phyloP scores from a whole-genome alignment of 306 rosid species.

The Chamaecrista fasciculata region DNA sequence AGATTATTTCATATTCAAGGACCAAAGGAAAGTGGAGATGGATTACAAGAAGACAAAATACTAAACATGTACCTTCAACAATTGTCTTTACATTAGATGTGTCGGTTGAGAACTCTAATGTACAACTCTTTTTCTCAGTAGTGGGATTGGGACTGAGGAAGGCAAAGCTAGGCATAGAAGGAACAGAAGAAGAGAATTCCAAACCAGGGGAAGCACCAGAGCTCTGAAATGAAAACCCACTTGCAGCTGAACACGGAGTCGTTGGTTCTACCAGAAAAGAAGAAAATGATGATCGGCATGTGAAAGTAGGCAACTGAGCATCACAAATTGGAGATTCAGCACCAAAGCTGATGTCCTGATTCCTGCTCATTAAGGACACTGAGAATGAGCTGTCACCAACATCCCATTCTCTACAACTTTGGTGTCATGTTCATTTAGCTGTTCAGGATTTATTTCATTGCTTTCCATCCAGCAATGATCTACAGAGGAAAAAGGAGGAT shows the following conservation, averaged over 20 bases:
- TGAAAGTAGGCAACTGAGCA: constrained; percentile 61
- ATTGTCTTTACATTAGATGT: constrained; percentile 39
- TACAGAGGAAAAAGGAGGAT: constrained; percentile 38
- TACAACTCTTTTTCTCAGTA: constrained; percentile 49
- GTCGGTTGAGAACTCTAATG: constrained; percentile 46
- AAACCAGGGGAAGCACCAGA: constrained; percentile 37
- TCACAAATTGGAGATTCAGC: constrained; percentile 55
- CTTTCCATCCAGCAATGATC: constrained; percentile 77
- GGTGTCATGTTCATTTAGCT: constrained; percentile 34
- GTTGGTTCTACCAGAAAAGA: constrained; percentile 53
- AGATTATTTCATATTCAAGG: constrained; percentile 11
- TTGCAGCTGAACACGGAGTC: constrained; percentile 53
- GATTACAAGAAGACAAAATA: constrained; percentile 5
- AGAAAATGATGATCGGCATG: constrained; percentile 80
- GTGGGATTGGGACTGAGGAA: constrained; percentile 57
- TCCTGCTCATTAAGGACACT: constrained; percentile 65
- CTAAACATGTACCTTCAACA: constrained; percentile 44
- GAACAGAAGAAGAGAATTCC: constrained; percentile 52
- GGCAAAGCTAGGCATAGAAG: constrained; percentile 79
- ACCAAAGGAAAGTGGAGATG: not conserved
- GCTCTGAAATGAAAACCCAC: constrained; percentile 63
- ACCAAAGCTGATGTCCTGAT: constrained; percentile 79
- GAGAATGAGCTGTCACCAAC: constrained; percentile 56
- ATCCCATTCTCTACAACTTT: constrained; percentile 39
- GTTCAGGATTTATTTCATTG: constrained; percentile 39